Evolutionary conservation across 2,329 filamentous ascomycete species (phyloP).

Genomic region (Aspergillus brasiliensis): DNA sequence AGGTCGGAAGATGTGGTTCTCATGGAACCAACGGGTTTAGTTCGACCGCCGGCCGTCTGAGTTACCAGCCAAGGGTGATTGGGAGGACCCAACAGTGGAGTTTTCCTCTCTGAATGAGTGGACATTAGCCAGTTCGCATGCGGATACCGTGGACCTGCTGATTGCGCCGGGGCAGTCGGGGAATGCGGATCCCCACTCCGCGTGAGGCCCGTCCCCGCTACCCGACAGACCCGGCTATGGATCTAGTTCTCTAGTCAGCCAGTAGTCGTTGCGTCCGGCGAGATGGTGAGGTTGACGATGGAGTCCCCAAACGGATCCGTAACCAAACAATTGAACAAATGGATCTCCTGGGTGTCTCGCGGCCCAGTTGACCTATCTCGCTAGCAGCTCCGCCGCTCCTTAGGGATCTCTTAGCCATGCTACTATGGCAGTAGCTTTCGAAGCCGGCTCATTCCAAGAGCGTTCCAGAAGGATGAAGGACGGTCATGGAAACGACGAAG

Average conservation of each 20-base stretch:
- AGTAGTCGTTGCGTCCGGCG: slow-evolving; percentile 1
- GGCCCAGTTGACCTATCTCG: neutral
- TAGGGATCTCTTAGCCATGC: neutral
- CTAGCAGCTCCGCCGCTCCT: slow-evolving; percentile 3
- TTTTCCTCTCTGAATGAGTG: slow-evolving; percentile 1
- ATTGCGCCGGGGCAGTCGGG: slow-evolving; percentile 22
- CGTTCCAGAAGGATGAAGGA: slow-evolving; percentile 28
- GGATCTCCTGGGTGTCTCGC: neutral
- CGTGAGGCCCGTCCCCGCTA: slow-evolving; percentile 24
- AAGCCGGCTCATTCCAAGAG: slow-evolving; percentile 18
- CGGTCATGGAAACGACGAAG: slow-evolving; percentile 11
- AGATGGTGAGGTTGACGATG: neutral
- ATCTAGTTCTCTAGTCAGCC: slow-evolving; percentile 4
- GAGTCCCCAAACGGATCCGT: slow-evolving; percentile 1
- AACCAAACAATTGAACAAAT: slow-evolving; percentile 1
- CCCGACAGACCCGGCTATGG: slow-evolving; percentile 17
- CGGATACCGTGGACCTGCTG: slow-evolving; percentile 16
- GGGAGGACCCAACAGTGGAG: slow-evolving; percentile 4
- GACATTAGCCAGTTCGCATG: neutral
- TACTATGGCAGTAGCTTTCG: slow-evolving; percentile 9
- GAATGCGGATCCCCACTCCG: slow-evolving; percentile 29
- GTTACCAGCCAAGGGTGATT: neutral
- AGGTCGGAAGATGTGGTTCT: neutral
- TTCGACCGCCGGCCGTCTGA: slow-evolving; percentile 10
- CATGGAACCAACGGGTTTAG: neutral